Evolutionary conservation across 2,329 filamentous ascomycete genomes (phyloP).

Genomic region (Alternaria burnsii): DNA sequence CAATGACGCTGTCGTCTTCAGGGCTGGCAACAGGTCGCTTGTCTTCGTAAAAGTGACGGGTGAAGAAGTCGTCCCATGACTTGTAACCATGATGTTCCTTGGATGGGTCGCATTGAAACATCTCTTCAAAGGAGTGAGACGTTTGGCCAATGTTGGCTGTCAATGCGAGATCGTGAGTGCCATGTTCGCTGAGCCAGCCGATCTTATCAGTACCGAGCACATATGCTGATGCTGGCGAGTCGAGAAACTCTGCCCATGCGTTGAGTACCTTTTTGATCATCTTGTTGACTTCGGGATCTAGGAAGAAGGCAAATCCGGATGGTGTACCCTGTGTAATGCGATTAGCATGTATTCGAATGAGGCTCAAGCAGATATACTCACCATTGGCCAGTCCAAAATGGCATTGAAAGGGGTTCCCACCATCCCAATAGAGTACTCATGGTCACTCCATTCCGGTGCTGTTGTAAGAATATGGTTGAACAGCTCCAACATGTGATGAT

Average conservation of each 20-base stretch:
- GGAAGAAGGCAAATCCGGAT: conserved; percentile 63
- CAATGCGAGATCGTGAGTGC: conserved; percentile 43
- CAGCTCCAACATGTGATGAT: conserved; percentile 70
- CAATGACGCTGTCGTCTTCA: conserved; percentile 64
- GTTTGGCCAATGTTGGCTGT: conserved; percentile 30
- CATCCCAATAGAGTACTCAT: conserved; percentile 51
- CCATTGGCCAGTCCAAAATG: conserved; percentile 67
- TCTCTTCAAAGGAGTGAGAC: conserved; percentile 62
- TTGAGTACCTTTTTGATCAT: conserved; percentile 63
- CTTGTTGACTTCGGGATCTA: conserved; percentile 48
- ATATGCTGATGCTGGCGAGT: conserved; percentile 46
- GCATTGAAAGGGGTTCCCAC: conserved; percentile 66
- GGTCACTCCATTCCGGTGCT: conserved; percentile 54
- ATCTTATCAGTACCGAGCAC: conserved; percentile 48
- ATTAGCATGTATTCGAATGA: conserved; percentile 22
- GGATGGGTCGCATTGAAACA: conserved; percentile 67
- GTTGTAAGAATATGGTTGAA: conserved; percentile 65
- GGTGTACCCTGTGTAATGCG: conserved; percentile 26
- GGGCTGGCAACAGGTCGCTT: conserved; percentile 67
- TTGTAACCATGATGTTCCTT: conserved; percentile 66
- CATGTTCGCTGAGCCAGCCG: conserved; percentile 54
- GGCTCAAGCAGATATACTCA: conserved; percentile 30
- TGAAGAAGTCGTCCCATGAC: conserved; percentile 78
- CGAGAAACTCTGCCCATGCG: conserved; percentile 55
- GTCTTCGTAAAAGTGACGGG: conserved; percentile 62